Conservation (phyloP, 495 filamentous ascomycete genomes). For the Elaphomyces granulatus region DNA sequence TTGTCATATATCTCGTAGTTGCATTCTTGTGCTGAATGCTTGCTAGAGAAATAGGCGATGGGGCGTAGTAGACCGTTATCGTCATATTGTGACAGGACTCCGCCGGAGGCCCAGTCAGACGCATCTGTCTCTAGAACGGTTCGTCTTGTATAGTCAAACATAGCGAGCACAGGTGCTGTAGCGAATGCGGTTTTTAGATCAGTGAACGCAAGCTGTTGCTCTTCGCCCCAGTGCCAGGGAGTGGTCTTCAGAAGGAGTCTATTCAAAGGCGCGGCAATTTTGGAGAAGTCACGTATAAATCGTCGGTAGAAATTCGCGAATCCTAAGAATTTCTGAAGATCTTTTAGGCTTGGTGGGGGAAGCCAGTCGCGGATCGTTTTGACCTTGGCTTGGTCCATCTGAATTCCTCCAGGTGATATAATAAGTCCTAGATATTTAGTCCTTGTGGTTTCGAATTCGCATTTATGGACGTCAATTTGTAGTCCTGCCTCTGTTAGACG, state of each 20-base stretch:
- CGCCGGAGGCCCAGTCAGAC: not conserved
- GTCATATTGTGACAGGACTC: not conserved
- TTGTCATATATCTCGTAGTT: constrained; percentile 24
- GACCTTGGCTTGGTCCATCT: constrained; percentile 7
- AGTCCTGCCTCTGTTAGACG: constrained; percentile 4
- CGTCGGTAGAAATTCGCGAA: constrained; percentile 8
- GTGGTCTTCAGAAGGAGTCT: constrained; percentile 7
- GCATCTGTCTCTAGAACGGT: not conserved
- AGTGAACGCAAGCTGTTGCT: constrained; percentile 3
- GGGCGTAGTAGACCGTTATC: constrained; percentile 1
- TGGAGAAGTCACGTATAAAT: constrained; percentile 5
- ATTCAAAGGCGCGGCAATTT: not conserved
- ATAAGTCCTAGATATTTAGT: constrained; percentile 7
- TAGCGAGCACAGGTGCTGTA: not conserved
- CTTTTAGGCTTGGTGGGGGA: constrained; percentile 2
- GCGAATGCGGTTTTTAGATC: constrained; percentile 2
- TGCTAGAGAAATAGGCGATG: constrained; percentile 14
- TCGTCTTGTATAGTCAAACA: not conserved
- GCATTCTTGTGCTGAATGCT: constrained; percentile 10
- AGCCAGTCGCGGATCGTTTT: constrained; percentile 3
- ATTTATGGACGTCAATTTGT: constrained; percentile 10
- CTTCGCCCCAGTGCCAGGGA: constrained; percentile 3
- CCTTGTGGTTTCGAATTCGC: constrained; percentile 6
- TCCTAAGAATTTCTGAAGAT: constrained; percentile 6
- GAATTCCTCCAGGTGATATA: constrained; percentile 2